Evolutionary conservation across 305 asterid species (phyloP).

Genomic region (Euphrasia arctica): DNA sequence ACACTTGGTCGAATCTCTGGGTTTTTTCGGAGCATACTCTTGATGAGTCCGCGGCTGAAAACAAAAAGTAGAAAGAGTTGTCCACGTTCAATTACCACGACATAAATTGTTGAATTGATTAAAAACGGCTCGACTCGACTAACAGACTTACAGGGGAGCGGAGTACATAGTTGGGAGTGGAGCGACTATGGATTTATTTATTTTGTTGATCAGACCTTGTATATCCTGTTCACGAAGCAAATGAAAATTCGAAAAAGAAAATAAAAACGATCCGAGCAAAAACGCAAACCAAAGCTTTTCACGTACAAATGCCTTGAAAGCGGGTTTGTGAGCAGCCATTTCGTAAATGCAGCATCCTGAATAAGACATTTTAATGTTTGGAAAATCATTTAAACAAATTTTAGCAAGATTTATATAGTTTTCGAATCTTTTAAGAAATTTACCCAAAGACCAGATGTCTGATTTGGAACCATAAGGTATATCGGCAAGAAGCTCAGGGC

Average conservation of each 20-base stretch:
- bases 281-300: slow-evolving; percentile 4
- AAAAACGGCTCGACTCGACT: not conserved
- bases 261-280: not conserved
- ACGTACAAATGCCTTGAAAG: slow-evolving; percentile 98
- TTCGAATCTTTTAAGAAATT: slow-evolving; percentile 18
- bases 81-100: slow-evolving; percentile 2
- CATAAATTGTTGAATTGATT: not conserved
- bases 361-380: slow-evolving; percentile 19
- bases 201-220: slow-evolving; percentile 96
- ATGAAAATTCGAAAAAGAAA: slow-evolving; percentile 13
- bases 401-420: slow-evolving; percentile 19
- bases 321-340: slow-evolving; percentile 86
- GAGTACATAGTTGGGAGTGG: slow-evolving; percentile 95
- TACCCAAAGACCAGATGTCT: slow-evolving; percentile 98
- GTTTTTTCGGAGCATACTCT: slow-evolving; percentile 91
- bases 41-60: slow-evolving; percentile 83
- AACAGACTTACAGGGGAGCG: slow-evolving; percentile 76
- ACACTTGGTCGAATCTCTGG: slow-evolving; percentile 97
- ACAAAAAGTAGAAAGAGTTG: slow-evolving; percentile 7
- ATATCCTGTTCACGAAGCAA: slow-evolving; percentile 66
- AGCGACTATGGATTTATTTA: slow-evolving; percentile 84
- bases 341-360: slow-evolving; percentile 96
- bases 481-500: slow-evolving; percentile 99
- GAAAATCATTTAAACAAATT: slow-evolving; percentile 20
- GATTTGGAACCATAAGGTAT: slow-evolving; percentile 99